Percentiles rank a stretch among this genome's conserved stretches.
Conservation (phyloP, 129 eudicot species). For the Dittrichia graveolens region DNA sequence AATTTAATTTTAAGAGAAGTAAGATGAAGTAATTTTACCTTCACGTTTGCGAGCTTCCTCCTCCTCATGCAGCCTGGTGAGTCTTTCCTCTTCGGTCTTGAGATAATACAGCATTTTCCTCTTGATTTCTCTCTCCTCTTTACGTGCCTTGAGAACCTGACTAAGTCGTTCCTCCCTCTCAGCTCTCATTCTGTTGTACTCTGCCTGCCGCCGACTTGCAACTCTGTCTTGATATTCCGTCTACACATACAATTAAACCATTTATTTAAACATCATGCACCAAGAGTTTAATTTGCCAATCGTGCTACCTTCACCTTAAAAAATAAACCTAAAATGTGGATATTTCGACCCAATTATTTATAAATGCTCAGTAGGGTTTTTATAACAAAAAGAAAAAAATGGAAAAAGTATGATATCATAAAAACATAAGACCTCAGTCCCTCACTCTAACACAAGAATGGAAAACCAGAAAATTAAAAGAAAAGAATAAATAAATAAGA, state of each 20-base stretch:
- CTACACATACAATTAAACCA: slow-evolving; percentile 28
- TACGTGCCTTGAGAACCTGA: slow-evolving; percentile 49
- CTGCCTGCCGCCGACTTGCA: slow-evolving; percentile 46
- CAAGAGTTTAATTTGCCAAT: too few relatives aligned
- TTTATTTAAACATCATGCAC: too few relatives aligned
- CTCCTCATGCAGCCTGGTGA: slow-evolving; percentile 59
- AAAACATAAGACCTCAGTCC: too few relatives aligned
- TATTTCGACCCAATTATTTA: too few relatives aligned
- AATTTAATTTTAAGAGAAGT: too few relatives aligned
- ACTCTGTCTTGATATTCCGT: slow-evolving; percentile 55
- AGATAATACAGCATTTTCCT: slow-evolving; percentile 68
- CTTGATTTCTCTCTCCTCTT: slow-evolving; percentile 59
- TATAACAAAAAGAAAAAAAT: not conserved
- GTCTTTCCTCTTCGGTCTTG: slow-evolving; percentile 73
- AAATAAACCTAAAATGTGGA: too few relatives aligned
- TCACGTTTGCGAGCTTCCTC: slow-evolving; percentile 83
- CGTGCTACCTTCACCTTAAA: too few relatives aligned
- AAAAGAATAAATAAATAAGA: not conserved
- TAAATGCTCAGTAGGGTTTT: too few relatives aligned
- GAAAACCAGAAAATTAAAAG: too few relatives aligned
- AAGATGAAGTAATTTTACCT: slow-evolving; percentile 42
- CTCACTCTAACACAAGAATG: too few relatives aligned
- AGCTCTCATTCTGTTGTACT: slow-evolving; percentile 44
- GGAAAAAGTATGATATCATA: not conserved
- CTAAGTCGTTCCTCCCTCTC: slow-evolving; percentile 60